Base-by-base conservation (phyloP, 1,284 basidiomycete species). In the Melampsora abietis-canadensis region DNA sequence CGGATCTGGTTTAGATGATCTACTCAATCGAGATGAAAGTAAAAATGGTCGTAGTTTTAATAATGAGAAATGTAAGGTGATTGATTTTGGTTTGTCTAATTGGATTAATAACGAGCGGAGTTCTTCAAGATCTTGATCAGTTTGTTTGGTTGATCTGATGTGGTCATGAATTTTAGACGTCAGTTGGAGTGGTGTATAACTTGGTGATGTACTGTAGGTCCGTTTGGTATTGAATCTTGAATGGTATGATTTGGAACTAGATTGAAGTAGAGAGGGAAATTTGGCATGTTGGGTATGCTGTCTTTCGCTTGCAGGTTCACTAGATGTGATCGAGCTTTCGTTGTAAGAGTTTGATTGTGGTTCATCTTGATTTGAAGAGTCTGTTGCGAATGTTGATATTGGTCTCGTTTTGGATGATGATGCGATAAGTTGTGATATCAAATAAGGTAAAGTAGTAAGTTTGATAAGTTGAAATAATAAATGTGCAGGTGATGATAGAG, bases 391-490 rank as follows among this genome's bases (percentile, higher is more conserved):
- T n/a, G n/a, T n/a, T n/a, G n/a, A n/a, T n/a, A n/a, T n/a, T n/a
- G n/a, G n/a, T n/a, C n/a, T n/a, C n/a, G n/a, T n/a, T n/a, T n/a
- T n/a, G n/a, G 48, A 44, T 60, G 30, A 24, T 34, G 40, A 63
- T n/a, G 65, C 24, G 27, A 74, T 66, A 31, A 74, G 48, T 12
- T 74, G 70, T 19, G 34, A 54, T 24, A 65, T 59, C 34, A 74
- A 59, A 24, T 66, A 74, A 14, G 70, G 70, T 47, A 74, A 44
- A 15, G 70, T 74, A 21, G 70, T 74, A 14, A 74, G 54, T 54
- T 65, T 66, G 51, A 74, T 65, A 14, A 74, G 48, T 66, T 74
- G 70, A 44, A 74, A 74, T 17, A 74, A 15, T 21, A 74, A 24
- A 27, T 74, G 70, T 10, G 51, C 37, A 4, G 70, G 70, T 54